Percentiles rank a stretch among this genome's conserved stretches.
Evolutionary conservation across 352 stramenopile species (phyloP).

Genomic region (Globisporangium cystogenes): DNA sequence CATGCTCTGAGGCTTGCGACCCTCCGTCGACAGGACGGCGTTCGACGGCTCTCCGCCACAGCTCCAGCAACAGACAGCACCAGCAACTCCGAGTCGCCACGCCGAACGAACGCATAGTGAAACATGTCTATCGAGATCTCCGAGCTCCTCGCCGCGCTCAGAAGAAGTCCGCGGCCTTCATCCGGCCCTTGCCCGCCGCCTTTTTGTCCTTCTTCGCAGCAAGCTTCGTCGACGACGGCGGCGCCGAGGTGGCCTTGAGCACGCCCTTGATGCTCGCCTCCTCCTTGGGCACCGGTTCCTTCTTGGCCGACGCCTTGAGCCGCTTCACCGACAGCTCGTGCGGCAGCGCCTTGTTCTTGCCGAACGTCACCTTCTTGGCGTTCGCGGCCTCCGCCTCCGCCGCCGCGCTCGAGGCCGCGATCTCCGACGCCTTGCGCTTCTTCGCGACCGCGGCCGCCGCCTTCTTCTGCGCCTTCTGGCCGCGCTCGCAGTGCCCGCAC

Average conservation of each 20-base stretch:
- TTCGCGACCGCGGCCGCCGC: constrained; percentile 38
- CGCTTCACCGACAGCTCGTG: constrained; percentile 82
- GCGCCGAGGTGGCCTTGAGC: constrained; percentile 42
- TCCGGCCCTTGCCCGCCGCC: constrained; percentile 40
- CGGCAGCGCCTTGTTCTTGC: constrained; percentile 76
- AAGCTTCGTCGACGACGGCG: constrained; percentile 18
- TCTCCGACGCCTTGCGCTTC: constrained; percentile 48
- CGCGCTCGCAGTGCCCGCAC: constrained; percentile 74
- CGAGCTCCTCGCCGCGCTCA: constrained; percentile 14
- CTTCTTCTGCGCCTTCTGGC: constrained; percentile 57
- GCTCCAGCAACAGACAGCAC: too few relatives aligned
- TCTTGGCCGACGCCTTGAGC: constrained; percentile 70
- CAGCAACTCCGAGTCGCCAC: too few relatives aligned
- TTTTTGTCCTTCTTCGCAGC: constrained; percentile 29
- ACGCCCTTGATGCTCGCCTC: constrained; percentile 60
- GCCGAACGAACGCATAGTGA: background rate
- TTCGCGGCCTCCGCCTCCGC: constrained; percentile 22
- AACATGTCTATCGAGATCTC: background rate
- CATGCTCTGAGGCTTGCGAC: constrained; percentile 19
- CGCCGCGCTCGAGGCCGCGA: constrained; percentile 25
- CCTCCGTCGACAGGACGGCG: too few relatives aligned
- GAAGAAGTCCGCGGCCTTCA: constrained; percentile 71
- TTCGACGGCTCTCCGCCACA: too few relatives aligned
- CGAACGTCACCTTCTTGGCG: constrained; percentile 82
- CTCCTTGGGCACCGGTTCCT: constrained; percentile 46